A percentile compares a stretch with the other conserved stretches of the same genome.
phyloP scores from a whole-genome alignment of 495 filamentous ascomycete species.

The Aspergillus steynii region DNA sequence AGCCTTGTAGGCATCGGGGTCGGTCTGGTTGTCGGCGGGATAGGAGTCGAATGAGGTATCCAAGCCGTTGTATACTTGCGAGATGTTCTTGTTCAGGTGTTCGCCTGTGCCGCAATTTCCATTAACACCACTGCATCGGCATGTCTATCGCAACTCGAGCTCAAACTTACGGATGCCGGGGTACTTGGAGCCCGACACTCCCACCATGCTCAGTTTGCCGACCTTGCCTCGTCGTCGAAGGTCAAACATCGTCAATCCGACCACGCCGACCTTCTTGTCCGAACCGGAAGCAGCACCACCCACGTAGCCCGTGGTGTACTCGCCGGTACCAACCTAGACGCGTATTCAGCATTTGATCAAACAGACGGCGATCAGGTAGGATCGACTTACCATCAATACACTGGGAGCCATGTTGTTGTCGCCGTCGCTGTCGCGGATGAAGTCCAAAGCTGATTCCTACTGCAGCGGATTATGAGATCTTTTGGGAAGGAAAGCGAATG shows the following conservation, averaged over 20 bases:
- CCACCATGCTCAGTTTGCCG: slow-evolving; percentile 83
- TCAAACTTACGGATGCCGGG: slow-evolving; percentile 76
- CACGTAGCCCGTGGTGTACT: slow-evolving; percentile 93
- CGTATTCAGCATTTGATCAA: slow-evolving; percentile 19
- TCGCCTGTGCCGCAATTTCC: slow-evolving; percentile 52
- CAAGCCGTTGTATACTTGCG: slow-evolving; percentile 80
- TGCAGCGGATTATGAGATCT: not conserved
- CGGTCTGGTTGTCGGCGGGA: slow-evolving; percentile 67
- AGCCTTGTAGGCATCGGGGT: slow-evolving; percentile 83
- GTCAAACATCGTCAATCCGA: slow-evolving; percentile 88
- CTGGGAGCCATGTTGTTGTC: slow-evolving; percentile 69
- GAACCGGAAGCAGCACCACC: slow-evolving; percentile 73
- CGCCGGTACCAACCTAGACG: slow-evolving; percentile 76
- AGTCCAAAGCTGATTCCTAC: not conserved
- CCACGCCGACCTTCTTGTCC: slow-evolving; percentile 93
- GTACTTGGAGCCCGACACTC: slow-evolving; percentile 83
- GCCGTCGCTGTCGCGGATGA: not conserved
- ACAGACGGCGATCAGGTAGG: slow-evolving; percentile 3
- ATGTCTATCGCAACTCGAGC: not conserved
- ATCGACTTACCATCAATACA: slow-evolving; percentile 74
- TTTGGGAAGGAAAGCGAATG: slow-evolving; percentile 11
- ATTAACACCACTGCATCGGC: not conserved
- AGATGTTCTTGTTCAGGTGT: slow-evolving; percentile 87
- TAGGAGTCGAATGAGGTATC: slow-evolving; percentile 81
- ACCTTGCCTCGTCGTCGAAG: slow-evolving; percentile 86